Percentiles rank a stretch among this genome's conserved stretches.
Evolutionary conservation across 2,329 filamentous ascomycete species (phyloP).

Genomic region (Hawksworthiomyces lignivorus): DNA sequence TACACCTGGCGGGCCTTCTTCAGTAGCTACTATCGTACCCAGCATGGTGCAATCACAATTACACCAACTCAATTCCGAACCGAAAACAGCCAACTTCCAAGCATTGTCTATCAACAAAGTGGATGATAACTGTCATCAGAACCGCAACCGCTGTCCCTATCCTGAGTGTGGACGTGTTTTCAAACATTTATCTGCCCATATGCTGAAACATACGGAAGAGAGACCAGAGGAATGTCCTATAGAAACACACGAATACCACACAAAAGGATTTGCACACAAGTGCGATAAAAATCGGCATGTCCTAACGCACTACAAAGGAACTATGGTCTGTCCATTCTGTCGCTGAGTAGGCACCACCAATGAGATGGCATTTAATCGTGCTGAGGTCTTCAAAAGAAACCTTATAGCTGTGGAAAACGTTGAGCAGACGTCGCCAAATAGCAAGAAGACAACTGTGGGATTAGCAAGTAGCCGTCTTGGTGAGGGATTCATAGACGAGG

Average conservation of each 20-base stretch:
- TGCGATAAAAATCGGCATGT: conserved; percentile 98
- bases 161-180: conserved; percentile 52
- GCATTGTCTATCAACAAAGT: conserved; percentile 3
- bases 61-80: not conserved
- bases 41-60: no score
- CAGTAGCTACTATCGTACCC: no score
- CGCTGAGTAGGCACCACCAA: conserved; percentile 78
- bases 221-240: conserved; percentile 96
- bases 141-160: conserved; percentile 45
- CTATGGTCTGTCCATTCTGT: conserved; percentile 96
- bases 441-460: conserved; percentile 60
- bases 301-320: conserved; percentile 93
- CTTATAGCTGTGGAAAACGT: conserved; percentile 88
- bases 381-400: conserved; percentile 95
- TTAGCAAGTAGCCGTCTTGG: conserved; percentile 12
- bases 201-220: conserved; percentile 92
- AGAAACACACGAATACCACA: conserved; percentile 83
- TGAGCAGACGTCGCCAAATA: conserved; percentile 88
- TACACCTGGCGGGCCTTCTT: no score
- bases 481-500: conserved; percentile 11
- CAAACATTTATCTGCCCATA: conserved; percentile 72
- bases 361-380: conserved; percentile 93
- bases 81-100: not conserved
- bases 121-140: conserved; percentile 26
- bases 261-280: conserved; percentile 90